phyloP scores from a whole-genome alignment of 106 monocot species.

The Cymbidium sinense region DNA sequence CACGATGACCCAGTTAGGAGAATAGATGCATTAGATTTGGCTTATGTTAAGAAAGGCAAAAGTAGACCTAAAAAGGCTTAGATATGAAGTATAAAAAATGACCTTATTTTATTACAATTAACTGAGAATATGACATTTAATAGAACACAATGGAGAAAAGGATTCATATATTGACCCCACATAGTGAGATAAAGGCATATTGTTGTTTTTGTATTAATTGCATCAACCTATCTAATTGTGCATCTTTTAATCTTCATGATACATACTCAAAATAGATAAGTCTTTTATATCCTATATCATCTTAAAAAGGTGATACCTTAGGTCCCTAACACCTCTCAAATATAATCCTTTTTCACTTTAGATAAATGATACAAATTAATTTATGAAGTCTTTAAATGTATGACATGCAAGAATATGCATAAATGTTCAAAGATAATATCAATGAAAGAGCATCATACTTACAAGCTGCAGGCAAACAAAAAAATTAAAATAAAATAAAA shows the following conservation, averaged over 20 bases:
- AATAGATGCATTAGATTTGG: too few relatives aligned
- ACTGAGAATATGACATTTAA: too few relatives aligned
- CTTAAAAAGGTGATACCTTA: neutral
- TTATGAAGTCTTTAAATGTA: neutral
- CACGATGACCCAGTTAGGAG: too few relatives aligned
- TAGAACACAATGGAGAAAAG: too few relatives aligned
- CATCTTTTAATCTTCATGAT: neutral
- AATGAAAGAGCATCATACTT: neutral
- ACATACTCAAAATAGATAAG: neutral
- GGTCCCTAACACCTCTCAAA: neutral
- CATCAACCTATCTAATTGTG: neutral
- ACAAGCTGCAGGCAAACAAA: neutral
- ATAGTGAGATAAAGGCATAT: too few relatives aligned
- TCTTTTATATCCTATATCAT: neutral
- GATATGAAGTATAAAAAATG: too few relatives aligned
- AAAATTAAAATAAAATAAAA: neutral
- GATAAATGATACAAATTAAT: neutral
- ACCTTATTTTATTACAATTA: too few relatives aligned
- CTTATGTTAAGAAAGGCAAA: too few relatives aligned
- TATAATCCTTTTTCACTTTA: neutral
- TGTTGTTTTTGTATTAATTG: too few relatives aligned
- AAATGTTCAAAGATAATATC: neutral
- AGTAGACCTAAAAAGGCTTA: too few relatives aligned
- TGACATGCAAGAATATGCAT: neutral
- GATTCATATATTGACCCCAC: too few relatives aligned